These are phyloP conservation scores for Dactylellina drechsleri DNA, from an alignment of 2,329 filamentous ascomycete genomes.

Conservation along the genomic window DNA sequence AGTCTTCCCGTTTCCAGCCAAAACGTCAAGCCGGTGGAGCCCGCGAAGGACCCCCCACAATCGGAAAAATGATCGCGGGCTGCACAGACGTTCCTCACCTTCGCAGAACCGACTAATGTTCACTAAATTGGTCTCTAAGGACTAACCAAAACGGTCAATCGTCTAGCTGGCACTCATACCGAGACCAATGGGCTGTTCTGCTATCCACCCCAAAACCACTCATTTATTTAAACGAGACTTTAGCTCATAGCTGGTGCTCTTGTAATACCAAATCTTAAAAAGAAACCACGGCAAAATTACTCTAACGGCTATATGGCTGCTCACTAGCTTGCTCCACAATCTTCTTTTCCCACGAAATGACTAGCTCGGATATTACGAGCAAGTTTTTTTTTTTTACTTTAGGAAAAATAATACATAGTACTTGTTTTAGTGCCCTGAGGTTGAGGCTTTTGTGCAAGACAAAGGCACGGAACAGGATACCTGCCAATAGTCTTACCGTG, in stretches of 20 bases:
- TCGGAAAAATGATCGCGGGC: conserved; percentile 43
- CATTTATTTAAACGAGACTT: conserved; percentile 26
- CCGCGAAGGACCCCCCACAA: conserved; percentile 42
- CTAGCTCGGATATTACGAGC: conserved; percentile 48
- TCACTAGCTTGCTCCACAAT: conserved; percentile 18
- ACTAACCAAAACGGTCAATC: conserved; percentile 5
- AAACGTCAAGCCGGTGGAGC: conserved; percentile 27
- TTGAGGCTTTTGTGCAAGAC: conserved; percentile 43
- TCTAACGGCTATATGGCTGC: conserved; percentile 44
- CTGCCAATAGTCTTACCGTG: conserved; percentile 30
- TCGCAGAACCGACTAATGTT: conserved; percentile 44
- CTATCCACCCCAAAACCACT: conserved; percentile 41
- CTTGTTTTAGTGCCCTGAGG: background rate
- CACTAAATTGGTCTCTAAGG: conserved; percentile 21
- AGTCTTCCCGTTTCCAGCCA: conserved; percentile 1
- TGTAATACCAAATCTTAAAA: conserved; percentile 42
- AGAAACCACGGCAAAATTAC: conserved; percentile 41
- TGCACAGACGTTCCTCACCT: conserved; percentile 36
- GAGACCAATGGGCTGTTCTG: conserved; percentile 43
- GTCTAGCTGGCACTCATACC: conserved; percentile 6
- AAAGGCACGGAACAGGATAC: background rate
- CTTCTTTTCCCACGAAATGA: conserved; percentile 6
- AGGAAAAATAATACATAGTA: conserved; percentile 3
- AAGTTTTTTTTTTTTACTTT: conserved; percentile 24
- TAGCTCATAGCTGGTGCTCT: conserved; percentile 31